These are phyloP conservation scores for Candida manassasensis DNA, from an alignment of 805 yeast species.

Conservation along the genomic window DNA sequence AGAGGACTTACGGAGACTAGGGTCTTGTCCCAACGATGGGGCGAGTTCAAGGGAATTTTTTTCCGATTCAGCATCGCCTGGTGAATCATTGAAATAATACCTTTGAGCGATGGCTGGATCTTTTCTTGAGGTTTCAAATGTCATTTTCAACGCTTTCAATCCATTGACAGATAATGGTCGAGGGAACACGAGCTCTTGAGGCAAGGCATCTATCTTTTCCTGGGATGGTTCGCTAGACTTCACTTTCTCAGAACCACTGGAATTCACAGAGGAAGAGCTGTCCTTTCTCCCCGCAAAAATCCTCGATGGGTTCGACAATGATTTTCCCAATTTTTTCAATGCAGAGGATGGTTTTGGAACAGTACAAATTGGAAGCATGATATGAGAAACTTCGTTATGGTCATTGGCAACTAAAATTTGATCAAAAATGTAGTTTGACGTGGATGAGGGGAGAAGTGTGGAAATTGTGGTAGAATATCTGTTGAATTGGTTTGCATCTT, in stretches of 20 bases:
- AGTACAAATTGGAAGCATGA: neutral
- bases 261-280: no score
- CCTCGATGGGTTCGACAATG: constrained; percentile 15
- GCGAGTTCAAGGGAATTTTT: constrained; percentile 7
- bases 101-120: constrained; percentile 20
- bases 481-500: neutral
- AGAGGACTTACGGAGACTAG: constrained; percentile 14
- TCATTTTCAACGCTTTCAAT: constrained; percentile 29
- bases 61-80: neutral
- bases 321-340: constrained; percentile 16
- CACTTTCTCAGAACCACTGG: no score
- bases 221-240: no score
- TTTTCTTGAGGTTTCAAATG: constrained; percentile 25
- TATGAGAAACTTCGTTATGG: constrained; percentile 3
- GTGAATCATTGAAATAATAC: constrained; percentile 14
- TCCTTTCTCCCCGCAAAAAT: constrained; percentile 10
- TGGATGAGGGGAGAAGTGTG: constrained; percentile 11
- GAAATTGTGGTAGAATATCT: constrained; percentile 10
- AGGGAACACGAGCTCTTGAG: constrained; percentile 18
- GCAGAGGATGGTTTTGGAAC: constrained; percentile 7
- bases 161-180: constrained; percentile 29
- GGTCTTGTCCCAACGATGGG: constrained; percentile 25
- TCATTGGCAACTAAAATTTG: constrained; percentile 10
- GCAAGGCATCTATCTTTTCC: no score
- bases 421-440: constrained; percentile 11